phyloP scores from a whole-genome alignment of 192 early-diverging fungal genomes.

The Umbelopsis ramanniana region DNA sequence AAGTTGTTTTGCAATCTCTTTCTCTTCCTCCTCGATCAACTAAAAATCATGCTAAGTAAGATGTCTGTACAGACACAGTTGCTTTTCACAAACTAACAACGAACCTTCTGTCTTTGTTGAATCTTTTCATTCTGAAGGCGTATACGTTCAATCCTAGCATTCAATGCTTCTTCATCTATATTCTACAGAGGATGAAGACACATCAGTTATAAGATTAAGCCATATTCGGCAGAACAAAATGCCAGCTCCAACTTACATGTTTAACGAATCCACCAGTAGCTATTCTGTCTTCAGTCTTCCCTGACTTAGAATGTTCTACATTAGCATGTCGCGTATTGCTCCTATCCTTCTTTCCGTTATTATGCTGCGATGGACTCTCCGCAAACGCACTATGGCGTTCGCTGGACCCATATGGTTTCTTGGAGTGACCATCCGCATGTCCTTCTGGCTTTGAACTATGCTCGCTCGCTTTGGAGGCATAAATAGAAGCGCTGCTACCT shows the following conservation, averaged over 20 bases:
- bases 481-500: no score
- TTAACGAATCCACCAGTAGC: slow-evolving; percentile 3
- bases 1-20: neutral
- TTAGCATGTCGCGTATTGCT: neutral
- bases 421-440: no score
- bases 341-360: no score
- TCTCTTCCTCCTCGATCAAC: slow-evolving; percentile 3
- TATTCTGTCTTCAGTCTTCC: neutral
- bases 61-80: neutral
- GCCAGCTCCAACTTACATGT: neutral
- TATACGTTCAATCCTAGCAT: slow-evolving; percentile 14
- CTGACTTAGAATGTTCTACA: neutral
- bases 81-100: no score
- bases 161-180: slow-evolving; percentile 8
- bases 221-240: neutral
- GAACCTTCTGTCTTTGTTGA: neutral
- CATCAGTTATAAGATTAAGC: neutral
- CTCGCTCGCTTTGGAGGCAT: no score
- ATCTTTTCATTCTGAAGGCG: slow-evolving; percentile 9
- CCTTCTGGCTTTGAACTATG: no score
- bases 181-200: neutral
- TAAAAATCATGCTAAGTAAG: neutral
- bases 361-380: no score
- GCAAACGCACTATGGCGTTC: no score
- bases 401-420: no score